Base-by-base conservation (phyloP, 805 yeast genomes). In the Barnettozyma wickerhamii region DNA sequence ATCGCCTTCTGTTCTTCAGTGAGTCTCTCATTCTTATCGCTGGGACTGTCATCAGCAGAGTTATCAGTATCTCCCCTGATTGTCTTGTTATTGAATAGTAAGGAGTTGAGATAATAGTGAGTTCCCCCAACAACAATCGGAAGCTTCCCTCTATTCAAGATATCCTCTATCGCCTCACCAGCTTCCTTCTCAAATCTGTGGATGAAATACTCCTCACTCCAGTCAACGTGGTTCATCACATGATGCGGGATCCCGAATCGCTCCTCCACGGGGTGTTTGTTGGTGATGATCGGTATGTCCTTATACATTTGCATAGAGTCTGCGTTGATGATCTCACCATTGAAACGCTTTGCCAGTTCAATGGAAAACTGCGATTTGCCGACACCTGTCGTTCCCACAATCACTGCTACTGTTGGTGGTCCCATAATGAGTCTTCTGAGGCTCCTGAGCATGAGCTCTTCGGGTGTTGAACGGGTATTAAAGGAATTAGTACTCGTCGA, bases 51-150 rank as follows among this genome's bases (percentile, higher is more conserved):
- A 3, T 37, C 24, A n/a, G n/a, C n/a, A n/a, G n/a, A n/a, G n/a
- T n/a, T n/a, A n/a, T n/a, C n/a, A n/a, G n/a, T n/a, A n/a, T n/a
- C n/a, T n/a, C n/a, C n/a, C n/a, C 71, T 72, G 6, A 84, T 71
- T 0, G 85, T 80, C 43, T 77, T 79, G 53, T 88, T 86, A 30
- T 74, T 69, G 57, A 90, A 86, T 7, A 87, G 57, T 7, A 91
- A 58, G 7, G 85, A 78, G 60, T 86, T 96, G 28, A 88, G 66
- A 58, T 93, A 93, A 60, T 93, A 93, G 56, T 90, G 97, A 0
- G 99, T 93, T 0, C 99, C 99, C 5, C 99, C 99, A 2, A 93
- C 93, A 0, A 93, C 59, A 3, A 93, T 84, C 0, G 99, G 97
- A 1, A 84, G 51, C 53, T 88, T 89, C 0, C 85, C 85, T 17